These are phyloP conservation scores for Leishmania major DNA, from an alignment of 208 protist genomes.

Conservation along the genomic window DNA sequence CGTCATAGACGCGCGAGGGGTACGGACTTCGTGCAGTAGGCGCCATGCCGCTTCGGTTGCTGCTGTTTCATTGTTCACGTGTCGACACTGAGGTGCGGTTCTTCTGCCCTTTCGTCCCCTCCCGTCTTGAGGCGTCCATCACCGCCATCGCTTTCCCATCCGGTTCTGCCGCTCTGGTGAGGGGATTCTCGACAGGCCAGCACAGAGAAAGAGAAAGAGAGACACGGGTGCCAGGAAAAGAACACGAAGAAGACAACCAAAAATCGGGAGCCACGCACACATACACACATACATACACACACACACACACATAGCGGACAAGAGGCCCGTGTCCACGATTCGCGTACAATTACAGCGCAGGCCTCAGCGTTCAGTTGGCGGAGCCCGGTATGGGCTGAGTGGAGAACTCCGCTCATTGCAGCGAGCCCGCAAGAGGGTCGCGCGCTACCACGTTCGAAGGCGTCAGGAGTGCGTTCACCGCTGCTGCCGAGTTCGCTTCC, in stretches of 20 bases:
- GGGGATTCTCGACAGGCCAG: not conserved
- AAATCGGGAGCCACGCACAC: not conserved
- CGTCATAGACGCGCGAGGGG: not conserved
- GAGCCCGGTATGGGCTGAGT: not conserved
- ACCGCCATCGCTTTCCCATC: not conserved
- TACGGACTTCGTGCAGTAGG: too few species aligned
- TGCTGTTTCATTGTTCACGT: not conserved
- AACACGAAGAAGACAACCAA: not conserved
- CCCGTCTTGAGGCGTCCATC: not conserved
- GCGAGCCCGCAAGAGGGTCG: constrained; percentile 11
- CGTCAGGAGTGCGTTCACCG: constrained; percentile 11
- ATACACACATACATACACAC: not conserved
- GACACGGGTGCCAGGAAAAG: not conserved
- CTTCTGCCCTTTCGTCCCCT: not conserved
- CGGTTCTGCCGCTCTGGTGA: not conserved
- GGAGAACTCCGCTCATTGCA: not conserved
- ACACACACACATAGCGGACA: not conserved
- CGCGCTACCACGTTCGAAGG: constrained; percentile 30
- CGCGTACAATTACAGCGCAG: not conserved
- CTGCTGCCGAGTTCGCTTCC: not conserved
- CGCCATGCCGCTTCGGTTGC: not conserved
- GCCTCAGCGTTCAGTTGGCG: not conserved
- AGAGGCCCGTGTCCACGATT: not conserved
- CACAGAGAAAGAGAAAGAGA: not conserved
- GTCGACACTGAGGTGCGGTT: not conserved